These are phyloP conservation scores for Mychonastes homosphaera DNA, from an alignment of 139 green algal species.

Conservation along the genomic window DNA sequence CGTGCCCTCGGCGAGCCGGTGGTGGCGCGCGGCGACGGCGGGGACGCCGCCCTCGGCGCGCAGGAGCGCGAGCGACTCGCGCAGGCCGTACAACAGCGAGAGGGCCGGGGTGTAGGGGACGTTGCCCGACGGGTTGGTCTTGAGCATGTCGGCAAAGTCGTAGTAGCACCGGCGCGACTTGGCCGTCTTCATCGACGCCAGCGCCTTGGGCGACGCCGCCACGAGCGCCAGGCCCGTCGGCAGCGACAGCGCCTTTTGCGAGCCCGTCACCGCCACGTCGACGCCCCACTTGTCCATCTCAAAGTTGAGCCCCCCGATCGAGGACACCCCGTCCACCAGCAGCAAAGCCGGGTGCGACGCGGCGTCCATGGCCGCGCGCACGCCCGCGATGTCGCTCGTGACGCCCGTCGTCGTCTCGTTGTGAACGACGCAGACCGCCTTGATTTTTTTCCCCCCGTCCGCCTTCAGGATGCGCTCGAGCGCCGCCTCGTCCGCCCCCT, in stretches of 20 bases:
- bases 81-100: conserved; percentile 84
- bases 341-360: conserved; percentile 75
- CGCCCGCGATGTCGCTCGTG: conserved; percentile 68
- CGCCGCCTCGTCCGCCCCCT: conserved; percentile 66
- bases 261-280: conserved; percentile 91
- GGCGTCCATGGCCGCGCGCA: conserved; percentile 58
- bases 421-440: conserved; percentile 90
- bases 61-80: conserved; percentile 49
- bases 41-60: conserved; percentile 73
- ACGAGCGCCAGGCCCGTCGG: conserved; percentile 87
- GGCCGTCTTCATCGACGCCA: conserved; percentile 58
- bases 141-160: conserved; percentile 68
- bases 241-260: conserved; percentile 92
- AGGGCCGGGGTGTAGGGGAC: conserved; percentile 70
- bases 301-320: conserved; percentile 88
- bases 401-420: conserved; percentile 95
- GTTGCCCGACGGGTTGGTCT: conserved; percentile 56
- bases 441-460: conserved; percentile 82
- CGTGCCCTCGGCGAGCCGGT: conserved; percentile 65
- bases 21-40: conserved; percentile 77
- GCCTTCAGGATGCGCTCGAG: conserved; percentile 56
- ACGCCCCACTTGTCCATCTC: conserved; percentile 90
- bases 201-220: conserved; percentile 69
- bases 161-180: conserved; percentile 76
- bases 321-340: conserved; percentile 84